A percentile compares a stretch with the other conserved stretches of the same genome.
Conservation (phyloP, 2,329 filamentous ascomycete genomes). For the Macrophomina tecta region DNA sequence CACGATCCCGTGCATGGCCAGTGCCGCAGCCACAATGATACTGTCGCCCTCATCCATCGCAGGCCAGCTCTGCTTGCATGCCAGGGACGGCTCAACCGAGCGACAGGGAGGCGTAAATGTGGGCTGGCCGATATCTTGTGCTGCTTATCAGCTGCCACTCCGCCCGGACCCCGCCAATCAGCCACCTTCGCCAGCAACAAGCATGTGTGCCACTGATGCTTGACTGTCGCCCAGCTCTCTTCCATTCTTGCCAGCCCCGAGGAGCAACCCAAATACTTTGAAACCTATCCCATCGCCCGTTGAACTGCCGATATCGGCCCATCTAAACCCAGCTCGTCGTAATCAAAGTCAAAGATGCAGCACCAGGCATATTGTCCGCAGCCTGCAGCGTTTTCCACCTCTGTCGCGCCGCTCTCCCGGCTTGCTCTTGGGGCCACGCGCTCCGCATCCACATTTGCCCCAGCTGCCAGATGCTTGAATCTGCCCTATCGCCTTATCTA, state of each 20-base stretch:
- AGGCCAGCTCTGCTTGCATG: too few species aligned
- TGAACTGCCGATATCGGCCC: background rate
- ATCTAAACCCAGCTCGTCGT: background rate
- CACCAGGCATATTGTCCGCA: too few species aligned
- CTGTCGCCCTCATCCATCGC: too few species aligned
- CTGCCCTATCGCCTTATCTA: background rate
- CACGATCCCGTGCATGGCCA: too few species aligned
- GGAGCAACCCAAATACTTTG: background rate
- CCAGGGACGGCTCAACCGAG: background rate
- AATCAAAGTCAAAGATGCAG: too few species aligned
- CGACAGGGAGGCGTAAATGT: background rate
- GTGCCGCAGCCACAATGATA: too few species aligned
- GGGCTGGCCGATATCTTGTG: background rate
- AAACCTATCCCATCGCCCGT: background rate
- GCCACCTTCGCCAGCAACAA: background rate
- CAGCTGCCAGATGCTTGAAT: background rate
- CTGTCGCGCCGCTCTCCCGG: conserved; percentile 6
- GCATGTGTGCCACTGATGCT: background rate
- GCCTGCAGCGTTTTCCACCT: too few species aligned
- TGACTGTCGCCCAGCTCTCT: background rate
- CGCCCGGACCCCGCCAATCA: background rate
- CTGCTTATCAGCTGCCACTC: background rate
- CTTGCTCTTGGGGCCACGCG: background rate
- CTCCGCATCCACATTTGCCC: background rate
- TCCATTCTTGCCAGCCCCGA: background rate